A percentile compares a stretch with the other conserved stretches of the same genome.
Conservation (phyloP, 2,329 filamentous ascomycete species). For the Colletotrichum sp. region DNA sequence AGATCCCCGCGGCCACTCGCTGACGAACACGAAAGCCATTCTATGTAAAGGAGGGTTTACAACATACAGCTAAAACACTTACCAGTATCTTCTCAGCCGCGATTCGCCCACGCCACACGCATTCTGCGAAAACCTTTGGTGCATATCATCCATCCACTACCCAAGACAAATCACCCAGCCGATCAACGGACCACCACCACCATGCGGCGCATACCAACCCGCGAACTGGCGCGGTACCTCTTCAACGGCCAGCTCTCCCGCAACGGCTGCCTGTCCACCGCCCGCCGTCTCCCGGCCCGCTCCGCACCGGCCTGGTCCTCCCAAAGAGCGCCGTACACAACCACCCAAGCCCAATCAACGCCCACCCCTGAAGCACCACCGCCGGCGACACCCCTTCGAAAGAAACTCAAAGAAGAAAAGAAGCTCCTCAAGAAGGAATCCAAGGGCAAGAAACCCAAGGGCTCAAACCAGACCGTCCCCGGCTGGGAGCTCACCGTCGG, state of each 20-base stretch:
- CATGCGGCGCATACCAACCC: constrained; percentile 51
- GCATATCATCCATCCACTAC: background rate
- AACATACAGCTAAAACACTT: background rate
- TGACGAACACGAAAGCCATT: background rate
- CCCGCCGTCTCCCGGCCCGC: constrained; percentile 8
- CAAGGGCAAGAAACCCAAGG: constrained; percentile 40
- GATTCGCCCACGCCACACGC: background rate
- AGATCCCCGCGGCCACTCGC: background rate
- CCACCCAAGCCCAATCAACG: constrained; percentile 32
- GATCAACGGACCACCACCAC: background rate
- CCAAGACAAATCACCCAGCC: background rate
- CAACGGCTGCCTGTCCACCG: constrained; percentile 43
- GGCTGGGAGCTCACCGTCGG: constrained; percentile 95
- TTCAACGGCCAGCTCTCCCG: constrained; percentile 49
- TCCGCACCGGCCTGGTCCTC: constrained; percentile 5
- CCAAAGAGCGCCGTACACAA: background rate
- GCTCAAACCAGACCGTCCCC: constrained; percentile 58
- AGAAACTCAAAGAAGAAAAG: constrained; percentile 73
- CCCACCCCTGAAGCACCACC: constrained; percentile 21
- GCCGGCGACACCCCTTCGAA: constrained; percentile 64
- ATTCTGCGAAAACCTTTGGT: too few relatives aligned
- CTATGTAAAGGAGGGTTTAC: background rate
- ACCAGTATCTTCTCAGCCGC: background rate
- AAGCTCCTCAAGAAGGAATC: constrained; percentile 74
- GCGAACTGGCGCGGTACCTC: constrained; percentile 54